Conservation (phyloP, 2,329 filamentous ascomycete species). For the Neospermospora avenae region DNA sequence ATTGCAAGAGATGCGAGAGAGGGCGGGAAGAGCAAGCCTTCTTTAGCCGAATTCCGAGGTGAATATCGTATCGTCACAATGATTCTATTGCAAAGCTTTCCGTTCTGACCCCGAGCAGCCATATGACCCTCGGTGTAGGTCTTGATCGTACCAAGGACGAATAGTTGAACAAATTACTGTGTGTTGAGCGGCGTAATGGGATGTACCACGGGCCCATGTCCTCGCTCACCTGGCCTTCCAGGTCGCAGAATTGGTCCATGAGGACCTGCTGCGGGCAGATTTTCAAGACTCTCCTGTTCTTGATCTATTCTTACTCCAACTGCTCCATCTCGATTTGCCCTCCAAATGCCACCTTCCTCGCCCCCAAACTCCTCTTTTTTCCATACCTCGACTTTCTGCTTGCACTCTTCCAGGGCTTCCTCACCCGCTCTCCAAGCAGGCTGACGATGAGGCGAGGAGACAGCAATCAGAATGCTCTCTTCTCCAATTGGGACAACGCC, state of each 20-base stretch:
- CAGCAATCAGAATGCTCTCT: constrained; percentile 87
- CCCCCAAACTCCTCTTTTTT: constrained; percentile 85
- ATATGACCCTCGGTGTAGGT: too few species aligned
- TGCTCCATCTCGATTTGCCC: constrained; percentile 77
- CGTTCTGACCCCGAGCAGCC: too few species aligned
- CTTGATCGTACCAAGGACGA: too few species aligned
- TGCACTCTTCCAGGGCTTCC: constrained; percentile 83
- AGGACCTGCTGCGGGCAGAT: constrained; percentile 13
- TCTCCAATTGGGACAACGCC: constrained; percentile 86
- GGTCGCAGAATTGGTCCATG: constrained; percentile 27
- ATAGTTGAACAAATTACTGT: constrained; percentile 4
- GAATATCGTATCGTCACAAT: too few species aligned
- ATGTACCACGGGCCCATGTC: constrained; percentile 32
- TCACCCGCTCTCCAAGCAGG: constrained; percentile 87
- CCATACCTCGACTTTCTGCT: constrained; percentile 89
- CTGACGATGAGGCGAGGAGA: constrained; percentile 77
- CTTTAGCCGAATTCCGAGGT: too few species aligned
- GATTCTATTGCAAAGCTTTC: too few species aligned
- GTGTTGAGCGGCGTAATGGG: neutral
- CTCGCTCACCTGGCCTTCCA: constrained; percentile 25
- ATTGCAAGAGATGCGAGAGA: too few species aligned
- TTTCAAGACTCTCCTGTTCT: constrained; percentile 11
- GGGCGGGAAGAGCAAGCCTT: too few species aligned
- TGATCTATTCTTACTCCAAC: constrained; percentile 23
- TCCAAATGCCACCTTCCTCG: constrained; percentile 74